Evolutionary conservation across 306 rosid species (phyloP), one percentile per base, ranked within the genome.

Genomic region (Rosa persica): DNA sequence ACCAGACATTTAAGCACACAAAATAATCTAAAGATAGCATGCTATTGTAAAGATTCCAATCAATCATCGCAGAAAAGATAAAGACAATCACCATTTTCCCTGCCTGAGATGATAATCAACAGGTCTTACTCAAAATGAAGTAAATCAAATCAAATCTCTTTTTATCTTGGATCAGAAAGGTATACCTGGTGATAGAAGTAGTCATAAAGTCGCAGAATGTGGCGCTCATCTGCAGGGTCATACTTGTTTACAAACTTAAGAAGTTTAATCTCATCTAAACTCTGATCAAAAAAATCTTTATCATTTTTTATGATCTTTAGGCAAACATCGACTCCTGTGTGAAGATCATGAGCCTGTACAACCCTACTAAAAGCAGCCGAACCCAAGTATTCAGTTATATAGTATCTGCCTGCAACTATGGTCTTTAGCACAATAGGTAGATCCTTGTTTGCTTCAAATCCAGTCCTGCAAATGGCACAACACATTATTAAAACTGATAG

Each of bases 281-380:
- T 96, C 80, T 96, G 99, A 75, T 96, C 99, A 40, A 96, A 96
- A 20, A 96, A 93, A 75, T 96, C 99, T 82, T 96, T 96, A 82
- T 96, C 99, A 51, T 96, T 96, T 88, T 91, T 96, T 42, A 96
- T 96, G 81, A 96, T 96, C 93, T 96, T 96, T 83, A 96, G 88
- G 90, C 98, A 96, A 89, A 96, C 99, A 81, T 96, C 93, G 1
- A 87, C 46, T 61, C 99, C 99, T 0, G 79, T 89, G 60, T 80
- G 94, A 81, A 96, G 93, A 90, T 96, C 99, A 48, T 90, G 97
- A 36, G 98, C 99, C 87, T 89, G 99, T 75, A 93, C 93, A 77
- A 96, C 99, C 82, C 81, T 93, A 81, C 98, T 96, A 82, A 96
- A 96, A 80, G 99, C 99, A 15, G 99, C 99, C 0, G 99, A 96